Evolutionary conservation across 768 basidiomycete species (phyloP), one percentile per base, ranked within the genome.

Genomic region (Cyathus striatus): DNA sequence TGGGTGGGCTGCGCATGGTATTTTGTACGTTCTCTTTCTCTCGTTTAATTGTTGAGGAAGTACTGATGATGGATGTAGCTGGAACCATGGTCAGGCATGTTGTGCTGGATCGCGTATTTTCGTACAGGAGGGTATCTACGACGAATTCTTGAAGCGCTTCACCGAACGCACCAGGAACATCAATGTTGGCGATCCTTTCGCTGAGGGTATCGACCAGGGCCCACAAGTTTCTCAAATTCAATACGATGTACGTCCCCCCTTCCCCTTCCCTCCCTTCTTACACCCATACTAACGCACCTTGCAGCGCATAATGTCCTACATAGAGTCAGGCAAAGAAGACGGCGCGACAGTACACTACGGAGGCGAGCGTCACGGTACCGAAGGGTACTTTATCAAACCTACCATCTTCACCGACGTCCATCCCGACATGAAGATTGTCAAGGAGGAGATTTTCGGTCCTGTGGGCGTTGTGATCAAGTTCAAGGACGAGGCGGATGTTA

Each of bases 31-130:
- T 3, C 24, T 9, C 3, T 40, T 36, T 46, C 16, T 40, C 23
- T 21, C 35, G 20, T 16, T 32, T 5, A 20, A 5, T n/a, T 7
- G n/a, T 10, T 5, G 22, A 23, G 34, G n/a, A 7, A 5, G 5
- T 14, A 41, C 9, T 17, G 32, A 9, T 23, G 27, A 36, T 49
- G 12, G 39, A n/a, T 12, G 13, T 57, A 85, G 81, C 65, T 80
- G 65, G 64, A 87, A 86, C 24, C 55, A 59, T 40, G 88, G 90
- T 16, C 91, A 94, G 65, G 72, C 75, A n/a, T 94, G 91, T 65
- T 81, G 79, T 52, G 90, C 90, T 6, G 87, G 90, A 7, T 85
- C 90, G 6, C 79, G 93, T 38, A 85, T 94, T 47, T 92, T 78
- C 55, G 89, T 95, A 4, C 91, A 94, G 53, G 73, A 75, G 38